A percentile compares a stretch with the other conserved stretches of the same genome.
Conservation (phyloP, 2,329 filamentous ascomycete genomes). For the Arthroderma uncinatum region DNA sequence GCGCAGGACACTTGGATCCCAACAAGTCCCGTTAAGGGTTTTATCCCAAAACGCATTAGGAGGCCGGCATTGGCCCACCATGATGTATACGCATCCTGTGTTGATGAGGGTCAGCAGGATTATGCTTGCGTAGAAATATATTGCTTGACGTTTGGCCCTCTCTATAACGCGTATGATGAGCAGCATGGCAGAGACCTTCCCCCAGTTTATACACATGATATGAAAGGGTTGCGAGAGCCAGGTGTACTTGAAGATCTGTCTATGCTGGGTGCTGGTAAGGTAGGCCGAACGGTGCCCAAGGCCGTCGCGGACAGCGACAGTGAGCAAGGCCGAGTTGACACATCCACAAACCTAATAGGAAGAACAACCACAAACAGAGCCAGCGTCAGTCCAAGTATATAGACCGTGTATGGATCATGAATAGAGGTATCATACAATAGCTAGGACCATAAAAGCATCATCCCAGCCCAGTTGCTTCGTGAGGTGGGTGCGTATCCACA, state of each 20-base stretch:
- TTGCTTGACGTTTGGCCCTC: slow-evolving; percentile 6
- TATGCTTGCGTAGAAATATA: slow-evolving; percentile 9
- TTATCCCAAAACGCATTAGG: slow-evolving; percentile 9
- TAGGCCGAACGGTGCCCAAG: slow-evolving; percentile 11
- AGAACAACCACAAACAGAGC: slow-evolving; percentile 6
- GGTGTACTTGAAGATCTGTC: slow-evolving; percentile 11
- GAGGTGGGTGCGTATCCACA: slow-evolving; percentile 8
- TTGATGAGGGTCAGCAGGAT: slow-evolving; percentile 11
- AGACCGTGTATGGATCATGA: no score
- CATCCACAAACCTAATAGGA: background rate
- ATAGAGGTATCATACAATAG: slow-evolving; percentile 6
- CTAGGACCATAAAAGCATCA: slow-evolving; percentile 11
- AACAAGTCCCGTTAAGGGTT: slow-evolving; percentile 7
- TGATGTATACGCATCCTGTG: no score
- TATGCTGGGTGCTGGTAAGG: slow-evolving; percentile 2
- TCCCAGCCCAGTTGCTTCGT: slow-evolving; percentile 11
- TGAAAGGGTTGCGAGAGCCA: slow-evolving; percentile 11
- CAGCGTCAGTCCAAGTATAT: background rate
- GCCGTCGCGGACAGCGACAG: slow-evolving; percentile 9
- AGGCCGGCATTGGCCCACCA: slow-evolving; percentile 9
- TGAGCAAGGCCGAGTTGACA: slow-evolving; percentile 6
- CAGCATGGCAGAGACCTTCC: slow-evolving; percentile 13
- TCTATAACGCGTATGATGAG: slow-evolving; percentile 12
- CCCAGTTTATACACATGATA: slow-evolving; percentile 13
- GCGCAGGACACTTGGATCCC: slow-evolving; percentile 7